A percentile compares a stretch with the other conserved stretches of the same genome.
Conservation (phyloP, 306 rosid genomes). For the Rosa multiflora region DNA sequence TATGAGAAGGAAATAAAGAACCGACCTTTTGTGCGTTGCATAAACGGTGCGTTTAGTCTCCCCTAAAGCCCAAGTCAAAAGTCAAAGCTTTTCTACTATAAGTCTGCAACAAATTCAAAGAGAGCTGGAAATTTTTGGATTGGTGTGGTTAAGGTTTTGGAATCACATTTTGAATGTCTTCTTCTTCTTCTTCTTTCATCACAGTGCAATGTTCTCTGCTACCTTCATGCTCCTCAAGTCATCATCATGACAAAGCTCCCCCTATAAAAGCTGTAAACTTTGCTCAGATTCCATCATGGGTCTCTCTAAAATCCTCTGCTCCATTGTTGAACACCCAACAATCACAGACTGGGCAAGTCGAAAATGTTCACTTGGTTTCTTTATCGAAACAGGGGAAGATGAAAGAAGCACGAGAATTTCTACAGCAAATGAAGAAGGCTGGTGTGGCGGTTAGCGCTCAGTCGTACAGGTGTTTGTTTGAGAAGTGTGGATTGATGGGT, state of each 20-base stretch:
- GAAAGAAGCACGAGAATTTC: conserved; percentile 47
- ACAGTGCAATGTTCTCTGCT: conserved; percentile 20
- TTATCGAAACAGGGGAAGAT: conserved; percentile 51
- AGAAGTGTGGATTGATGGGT: conserved; percentile 42
- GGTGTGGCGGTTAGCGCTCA: conserved; percentile 42
- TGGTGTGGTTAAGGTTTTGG: no score
- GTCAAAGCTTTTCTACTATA: neutral
- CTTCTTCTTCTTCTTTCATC: conserved; percentile 21
- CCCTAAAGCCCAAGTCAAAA: neutral
- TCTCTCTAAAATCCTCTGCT: conserved; percentile 36
- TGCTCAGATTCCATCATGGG: conserved; percentile 53
- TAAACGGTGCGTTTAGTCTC: neutral
- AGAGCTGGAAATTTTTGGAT: neutral
- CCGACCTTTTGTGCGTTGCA: neutral
- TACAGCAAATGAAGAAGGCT: conserved; percentile 39
- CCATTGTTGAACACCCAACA: conserved; percentile 16
- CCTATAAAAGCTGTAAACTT: conserved; percentile 36
- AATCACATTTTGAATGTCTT: neutral
- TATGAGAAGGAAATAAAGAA: neutral
- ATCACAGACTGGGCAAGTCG: conserved; percentile 41
- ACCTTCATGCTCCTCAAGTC: conserved; percentile 20
- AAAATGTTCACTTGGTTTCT: conserved; percentile 54
- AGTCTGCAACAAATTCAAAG: neutral
- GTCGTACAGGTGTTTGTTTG: conserved; percentile 43
- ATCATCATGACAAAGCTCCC: conserved; percentile 17